phyloP scores from a whole-genome alignment of 306 rosid genomes.

The Fragaria iinumae region DNA sequence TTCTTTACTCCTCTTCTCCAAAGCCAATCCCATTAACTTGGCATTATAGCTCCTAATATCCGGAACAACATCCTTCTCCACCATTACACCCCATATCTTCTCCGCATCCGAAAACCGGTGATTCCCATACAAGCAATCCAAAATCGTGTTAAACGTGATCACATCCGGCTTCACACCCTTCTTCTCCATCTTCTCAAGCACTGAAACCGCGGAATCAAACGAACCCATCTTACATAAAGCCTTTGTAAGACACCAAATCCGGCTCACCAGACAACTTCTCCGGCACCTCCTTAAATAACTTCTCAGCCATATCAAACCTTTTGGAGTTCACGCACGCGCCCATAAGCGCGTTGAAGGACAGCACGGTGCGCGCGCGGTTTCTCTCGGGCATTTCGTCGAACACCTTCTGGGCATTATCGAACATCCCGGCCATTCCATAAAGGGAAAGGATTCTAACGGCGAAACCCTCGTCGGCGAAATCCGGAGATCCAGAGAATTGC shows the following conservation, averaged over 20 bases:
- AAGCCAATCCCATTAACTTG: conserved; percentile 60
- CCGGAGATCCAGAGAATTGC: conserved; percentile 27
- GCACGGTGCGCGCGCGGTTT: conserved; percentile 44
- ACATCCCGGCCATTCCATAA: conserved; percentile 54
- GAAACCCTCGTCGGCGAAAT: conserved; percentile 65
- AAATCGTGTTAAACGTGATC: conserved; percentile 61
- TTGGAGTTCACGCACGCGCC: conserved; percentile 60
- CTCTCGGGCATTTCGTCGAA: conserved; percentile 70
- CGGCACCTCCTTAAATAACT: conserved; percentile 45
- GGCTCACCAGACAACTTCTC: conserved; percentile 46
- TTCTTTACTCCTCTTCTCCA: conserved; percentile 45
- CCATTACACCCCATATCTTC: conserved; percentile 56
- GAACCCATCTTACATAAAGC: conserved; percentile 48
- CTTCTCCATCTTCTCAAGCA: conserved; percentile 51
- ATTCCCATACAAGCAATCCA: conserved; percentile 42
- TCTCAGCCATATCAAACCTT: conserved; percentile 39
- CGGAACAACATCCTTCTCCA: conserved; percentile 43
- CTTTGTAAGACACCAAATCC: conserved; percentile 66
- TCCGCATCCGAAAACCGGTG: conserved; percentile 58
- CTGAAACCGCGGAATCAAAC: conserved; percentile 42
- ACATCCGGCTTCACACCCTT: conserved; percentile 50
- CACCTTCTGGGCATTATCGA: conserved; percentile 51
- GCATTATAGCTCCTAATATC: conserved; percentile 51
- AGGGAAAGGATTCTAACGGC: conserved; percentile 45
- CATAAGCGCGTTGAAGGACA: conserved; percentile 65